Conservation (phyloP, 306 rosid genomes). For the Acacia acuminata region DNA sequence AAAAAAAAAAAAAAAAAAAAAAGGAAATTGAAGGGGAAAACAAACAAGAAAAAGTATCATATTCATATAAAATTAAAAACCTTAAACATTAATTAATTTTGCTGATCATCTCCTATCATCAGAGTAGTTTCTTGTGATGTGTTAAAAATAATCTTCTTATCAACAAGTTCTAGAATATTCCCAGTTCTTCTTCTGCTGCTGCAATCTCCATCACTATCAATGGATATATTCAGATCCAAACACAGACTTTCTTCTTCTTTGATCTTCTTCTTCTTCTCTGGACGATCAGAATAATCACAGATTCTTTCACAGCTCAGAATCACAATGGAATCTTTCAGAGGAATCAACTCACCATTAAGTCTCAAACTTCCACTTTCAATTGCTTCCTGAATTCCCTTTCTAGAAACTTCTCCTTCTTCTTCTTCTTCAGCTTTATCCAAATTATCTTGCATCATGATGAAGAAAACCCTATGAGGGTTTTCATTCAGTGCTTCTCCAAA, state of each 20-base stretch:
- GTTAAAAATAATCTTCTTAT: constrained; percentile 53
- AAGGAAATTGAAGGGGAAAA: not conserved
- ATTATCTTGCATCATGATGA: constrained; percentile 64
- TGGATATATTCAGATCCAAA: constrained; percentile 73
- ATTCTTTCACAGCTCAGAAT: constrained; percentile 59
- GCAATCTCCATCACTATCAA: constrained; percentile 32
- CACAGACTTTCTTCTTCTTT: constrained; percentile 35
- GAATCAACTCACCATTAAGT: constrained; percentile 58
- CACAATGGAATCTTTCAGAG: constrained; percentile 76
- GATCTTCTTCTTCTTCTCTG: constrained; percentile 38
- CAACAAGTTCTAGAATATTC: constrained; percentile 58
- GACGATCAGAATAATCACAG: constrained; percentile 8
- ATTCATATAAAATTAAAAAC: not conserved
- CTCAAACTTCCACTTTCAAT: constrained; percentile 60
- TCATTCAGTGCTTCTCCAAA: constrained; percentile 79
- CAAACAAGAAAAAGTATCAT: constrained; percentile 28
- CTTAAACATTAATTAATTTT: not conserved
- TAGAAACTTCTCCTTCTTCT: constrained; percentile 36
- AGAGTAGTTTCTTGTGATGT: constrained; percentile 25
- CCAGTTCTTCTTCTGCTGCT: not conserved
- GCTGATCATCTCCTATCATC: not conserved
- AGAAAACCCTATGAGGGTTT: constrained; percentile 81
- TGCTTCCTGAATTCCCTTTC: constrained; percentile 63
- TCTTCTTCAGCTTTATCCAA: constrained; percentile 55
- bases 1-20: not conserved